Base-by-base conservation (phyloP, 139 green algal genomes). In the Ettlia oleoabundans region DNA sequence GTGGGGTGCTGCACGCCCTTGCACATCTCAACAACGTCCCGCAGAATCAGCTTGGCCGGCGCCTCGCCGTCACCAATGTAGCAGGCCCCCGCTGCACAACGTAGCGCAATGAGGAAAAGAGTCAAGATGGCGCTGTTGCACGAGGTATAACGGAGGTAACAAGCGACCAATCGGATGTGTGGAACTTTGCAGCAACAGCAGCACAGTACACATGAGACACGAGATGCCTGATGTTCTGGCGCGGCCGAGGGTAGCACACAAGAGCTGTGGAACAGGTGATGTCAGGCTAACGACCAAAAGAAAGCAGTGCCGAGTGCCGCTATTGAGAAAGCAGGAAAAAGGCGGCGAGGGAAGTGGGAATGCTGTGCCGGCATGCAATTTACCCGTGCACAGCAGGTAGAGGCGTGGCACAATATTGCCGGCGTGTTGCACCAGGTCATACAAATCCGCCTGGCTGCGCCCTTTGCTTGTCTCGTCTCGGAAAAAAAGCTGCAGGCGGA, bases 1-100 rank as follows among this genome's bases (percentile, higher is more conserved):
- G 94, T 96, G 70, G 97, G 96, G 85, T 99, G 97, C 89, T 99
- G 97, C 84, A 99, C 95, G 15, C 97, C 97, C 82, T 96, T 96
- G 85, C 93, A 96, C 89, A 99, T 95, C 84, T 99, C 97, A 58
- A 96, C 95, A 69, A 99, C 86, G 85, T 99, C 97, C n/a, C 92
- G 93, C 65, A 99, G 90, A 24, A 98, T 91, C 37, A 81, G 58
- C 58, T 81, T 81, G 75, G 75, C 75, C 15, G 75, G 75, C 28
- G 75, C 75, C 75, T 58, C 75, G 38, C 35, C 38, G 38, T 38
- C 58, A 15, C 75, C 55, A n/a, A 81, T 71, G 75, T 81, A 81
- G 41, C 75, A 81, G 4, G 75, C 75, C 3, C 75, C 75, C 24
- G 47, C 78, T 80, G 73, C 73, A 22, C n/a, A n/a, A n/a, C n/a